A percentile compares a stretch with the other conserved stretches of the same genome.
phyloP scores from a whole-genome alignment of 495 filamentous ascomycete genomes.

The Evernia prunastri region DNA sequence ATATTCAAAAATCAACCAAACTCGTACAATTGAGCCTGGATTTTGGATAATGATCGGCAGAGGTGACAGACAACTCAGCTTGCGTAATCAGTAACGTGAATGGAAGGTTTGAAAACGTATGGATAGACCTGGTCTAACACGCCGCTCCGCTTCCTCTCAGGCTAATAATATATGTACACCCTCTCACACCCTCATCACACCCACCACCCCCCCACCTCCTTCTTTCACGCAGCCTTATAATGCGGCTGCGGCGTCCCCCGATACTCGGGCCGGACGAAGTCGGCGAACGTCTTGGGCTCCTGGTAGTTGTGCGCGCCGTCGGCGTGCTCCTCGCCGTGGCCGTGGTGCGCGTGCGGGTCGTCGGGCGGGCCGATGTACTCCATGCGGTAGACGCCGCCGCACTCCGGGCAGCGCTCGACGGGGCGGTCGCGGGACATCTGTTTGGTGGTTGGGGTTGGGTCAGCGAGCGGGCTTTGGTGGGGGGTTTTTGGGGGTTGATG shows the following conservation, averaged over 20 bases:
- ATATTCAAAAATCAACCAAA: background rate
- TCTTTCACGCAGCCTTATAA: background rate
- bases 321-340: slow-evolving; percentile 13
- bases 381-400: slow-evolving; percentile 92
- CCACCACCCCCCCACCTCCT: slow-evolving; percentile 13
- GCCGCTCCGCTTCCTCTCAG: background rate
- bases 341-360: slow-evolving; percentile 52
- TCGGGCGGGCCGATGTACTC: slow-evolving; percentile 83
- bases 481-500: background rate
- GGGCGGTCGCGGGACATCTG: slow-evolving; percentile 87
- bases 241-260: slow-evolving; percentile 33
- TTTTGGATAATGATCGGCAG: background rate
- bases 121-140: background rate
- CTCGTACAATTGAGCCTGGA: background rate
- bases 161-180: background rate
- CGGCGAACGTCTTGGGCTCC: slow-evolving; percentile 78
- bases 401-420: slow-evolving; percentile 88
- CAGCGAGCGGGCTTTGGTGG: background rate
- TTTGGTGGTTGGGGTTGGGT: slow-evolving; percentile 13
- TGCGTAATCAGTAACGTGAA: too few relatives aligned
- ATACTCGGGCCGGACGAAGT: slow-evolving; percentile 91
- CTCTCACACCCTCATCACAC: background rate
- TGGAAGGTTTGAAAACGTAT: too few relatives aligned
- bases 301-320: slow-evolving; percentile 34
- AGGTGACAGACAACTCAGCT: too few relatives aligned